These are phyloP conservation scores for Chimonanthus salicifolius DNA, from an alignment of 164 flowering plant genomes.

Conservation along the genomic window DNA sequence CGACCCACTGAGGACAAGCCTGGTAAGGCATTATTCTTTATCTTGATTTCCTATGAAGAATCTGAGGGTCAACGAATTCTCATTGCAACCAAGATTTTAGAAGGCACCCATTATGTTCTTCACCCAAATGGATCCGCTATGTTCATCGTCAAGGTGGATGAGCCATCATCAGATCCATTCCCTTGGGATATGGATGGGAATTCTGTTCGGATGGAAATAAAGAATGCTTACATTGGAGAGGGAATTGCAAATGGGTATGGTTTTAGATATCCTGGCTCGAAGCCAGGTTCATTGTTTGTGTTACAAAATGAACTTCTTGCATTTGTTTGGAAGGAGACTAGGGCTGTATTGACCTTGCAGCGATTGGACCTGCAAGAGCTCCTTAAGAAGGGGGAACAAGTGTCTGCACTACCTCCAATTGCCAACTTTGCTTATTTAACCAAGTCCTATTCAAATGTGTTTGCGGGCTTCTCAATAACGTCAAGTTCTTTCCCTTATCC, in stretches of 20 bases:
- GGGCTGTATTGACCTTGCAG: slow-evolving; percentile 72
- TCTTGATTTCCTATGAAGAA: slow-evolving; percentile 81
- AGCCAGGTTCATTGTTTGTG: slow-evolving; percentile 88
- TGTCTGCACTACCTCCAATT: slow-evolving; percentile 72
- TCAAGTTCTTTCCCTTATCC: slow-evolving; percentile 39
- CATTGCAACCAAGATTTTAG: slow-evolving; percentile 87
- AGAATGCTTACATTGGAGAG: slow-evolving; percentile 65
- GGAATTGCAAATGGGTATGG: slow-evolving; percentile 97
- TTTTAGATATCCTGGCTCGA: slow-evolving; percentile 92
- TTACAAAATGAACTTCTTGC: slow-evolving; percentile 64
- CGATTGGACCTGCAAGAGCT: slow-evolving; percentile 69
- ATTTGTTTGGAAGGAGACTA: slow-evolving; percentile 83
- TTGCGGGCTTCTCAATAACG: slow-evolving; percentile 50
- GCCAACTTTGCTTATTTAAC: slow-evolving; percentile 85
- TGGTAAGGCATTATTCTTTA: slow-evolving; percentile 85
- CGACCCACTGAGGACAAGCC: slow-evolving; percentile 70
- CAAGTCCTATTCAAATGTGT: slow-evolving; percentile 84
- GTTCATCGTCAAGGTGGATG: slow-evolving; percentile 69
- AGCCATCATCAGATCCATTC: slow-evolving; percentile 64
- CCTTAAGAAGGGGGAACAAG: slow-evolving; percentile 72
- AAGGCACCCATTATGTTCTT: slow-evolving; percentile 91
- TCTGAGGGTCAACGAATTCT: slow-evolving; percentile 49
- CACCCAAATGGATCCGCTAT: slow-evolving; percentile 98
- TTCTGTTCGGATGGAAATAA: slow-evolving; percentile 35
- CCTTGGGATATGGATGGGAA: slow-evolving; percentile 68